These are phyloP conservation scores for Apiospora malaysiana DNA, from an alignment of 2,329 filamentous ascomycete species.

Conservation along the genomic window DNA sequence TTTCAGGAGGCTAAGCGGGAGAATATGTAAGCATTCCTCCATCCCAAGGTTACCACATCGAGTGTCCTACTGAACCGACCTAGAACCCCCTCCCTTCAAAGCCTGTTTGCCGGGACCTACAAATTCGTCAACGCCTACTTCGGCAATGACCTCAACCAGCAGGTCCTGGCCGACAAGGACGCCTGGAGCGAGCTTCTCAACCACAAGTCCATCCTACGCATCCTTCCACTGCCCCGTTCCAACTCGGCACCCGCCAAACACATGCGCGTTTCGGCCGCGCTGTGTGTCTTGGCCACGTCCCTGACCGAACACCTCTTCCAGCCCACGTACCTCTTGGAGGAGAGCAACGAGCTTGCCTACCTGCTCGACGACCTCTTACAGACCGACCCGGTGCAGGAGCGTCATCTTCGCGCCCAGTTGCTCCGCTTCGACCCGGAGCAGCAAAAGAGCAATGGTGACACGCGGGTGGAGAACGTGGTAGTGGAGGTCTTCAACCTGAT, in stretches of 20 bases:
- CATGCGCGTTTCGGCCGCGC: constrained; percentile 44
- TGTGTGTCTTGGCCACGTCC: constrained; percentile 41
- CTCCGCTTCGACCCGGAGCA: constrained; percentile 39
- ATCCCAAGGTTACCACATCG: background rate
- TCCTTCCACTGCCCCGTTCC: constrained; percentile 40
- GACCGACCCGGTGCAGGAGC: constrained; percentile 38
- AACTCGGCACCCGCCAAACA: constrained; percentile 43
- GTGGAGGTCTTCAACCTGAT: constrained; percentile 43
- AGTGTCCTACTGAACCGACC: background rate
- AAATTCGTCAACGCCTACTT: too few species aligned
- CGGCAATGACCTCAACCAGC: too few species aligned
- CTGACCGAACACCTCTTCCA: constrained; percentile 43
- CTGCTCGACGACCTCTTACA: constrained; percentile 40
- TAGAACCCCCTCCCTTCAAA: background rate
- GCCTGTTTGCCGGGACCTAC: background rate
- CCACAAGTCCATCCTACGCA: background rate
- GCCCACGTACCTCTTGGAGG: constrained; percentile 41
- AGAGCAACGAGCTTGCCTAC: constrained; percentile 38
- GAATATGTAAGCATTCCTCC: background rate
- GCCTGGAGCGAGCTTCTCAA: background rate
- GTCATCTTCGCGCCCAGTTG: constrained; percentile 40
- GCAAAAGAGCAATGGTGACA: constrained; percentile 35
- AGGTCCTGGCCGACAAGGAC: background rate
- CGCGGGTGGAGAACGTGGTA: constrained; percentile 40
- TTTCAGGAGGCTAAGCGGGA: too few species aligned